Conservation (phyloP, 23 red algal genomes). For the Gracilaria gracilis region DNA sequence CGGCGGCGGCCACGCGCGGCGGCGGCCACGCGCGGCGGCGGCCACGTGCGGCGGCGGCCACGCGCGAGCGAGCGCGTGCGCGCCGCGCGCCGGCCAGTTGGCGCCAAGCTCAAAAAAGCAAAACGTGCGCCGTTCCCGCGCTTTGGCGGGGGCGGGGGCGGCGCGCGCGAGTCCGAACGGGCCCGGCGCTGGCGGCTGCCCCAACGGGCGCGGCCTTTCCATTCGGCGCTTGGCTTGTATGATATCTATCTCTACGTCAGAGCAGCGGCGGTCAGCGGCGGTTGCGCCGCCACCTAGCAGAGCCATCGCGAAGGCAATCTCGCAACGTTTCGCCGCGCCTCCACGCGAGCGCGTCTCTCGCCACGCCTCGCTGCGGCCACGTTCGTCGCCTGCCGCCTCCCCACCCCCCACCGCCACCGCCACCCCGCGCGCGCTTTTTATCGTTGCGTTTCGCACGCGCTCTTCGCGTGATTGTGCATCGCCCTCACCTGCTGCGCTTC, state of each 20-base stretch:
- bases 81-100: not conserved
- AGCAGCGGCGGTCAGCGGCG: no score
- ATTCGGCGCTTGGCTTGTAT: not conserved
- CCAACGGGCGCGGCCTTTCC: constrained; percentile 19
- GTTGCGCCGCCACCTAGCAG: constrained; percentile 31
- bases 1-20: not conserved
- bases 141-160: not conserved
- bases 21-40: not conserved
- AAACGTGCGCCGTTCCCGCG: constrained; percentile 9
- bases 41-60: not conserved
- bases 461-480: not conserved
- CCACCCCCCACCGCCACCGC: not conserved
- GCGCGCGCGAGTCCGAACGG: constrained; percentile 2
- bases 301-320: constrained; percentile 7
- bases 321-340: constrained; percentile 32
- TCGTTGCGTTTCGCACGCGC: not conserved
- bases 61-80: not conserved
- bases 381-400: not conserved
- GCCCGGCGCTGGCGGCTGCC: not conserved
- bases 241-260: no score
- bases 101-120: constrained; percentile 11
- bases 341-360: not conserved
- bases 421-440: not conserved
- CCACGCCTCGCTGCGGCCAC: not conserved
- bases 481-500: no score